Conservation (phyloP, 345 rosid species). For the Arabis alpina region DNA sequence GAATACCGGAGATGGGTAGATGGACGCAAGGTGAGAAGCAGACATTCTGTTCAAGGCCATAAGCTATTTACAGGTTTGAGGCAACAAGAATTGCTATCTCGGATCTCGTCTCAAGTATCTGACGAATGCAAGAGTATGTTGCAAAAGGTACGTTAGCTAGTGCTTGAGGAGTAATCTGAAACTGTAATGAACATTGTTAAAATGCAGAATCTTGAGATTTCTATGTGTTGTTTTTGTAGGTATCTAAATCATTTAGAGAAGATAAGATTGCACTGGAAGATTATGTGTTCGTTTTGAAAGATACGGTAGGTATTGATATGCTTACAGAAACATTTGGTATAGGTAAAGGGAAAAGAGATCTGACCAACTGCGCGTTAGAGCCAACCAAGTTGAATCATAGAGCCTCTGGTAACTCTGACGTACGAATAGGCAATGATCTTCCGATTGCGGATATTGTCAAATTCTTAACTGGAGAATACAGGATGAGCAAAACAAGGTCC, state of each 20-base stretch:
- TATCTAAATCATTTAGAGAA: constrained; percentile 58
- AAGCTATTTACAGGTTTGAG: constrained; percentile 73
- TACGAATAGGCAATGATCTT: constrained; percentile 73
- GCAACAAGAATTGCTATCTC: constrained; percentile 67
- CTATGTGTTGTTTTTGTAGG: constrained; percentile 43
- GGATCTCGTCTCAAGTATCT: constrained; percentile 52
- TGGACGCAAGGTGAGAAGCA: constrained; percentile 58
- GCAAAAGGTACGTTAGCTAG: constrained; percentile 54
- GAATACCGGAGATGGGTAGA: constrained; percentile 67
- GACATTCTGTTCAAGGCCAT: constrained; percentile 55
- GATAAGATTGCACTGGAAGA: constrained; percentile 66
- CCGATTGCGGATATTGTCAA: constrained; percentile 60
- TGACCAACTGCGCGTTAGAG: constrained; percentile 54
- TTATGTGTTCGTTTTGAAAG: constrained; percentile 67
- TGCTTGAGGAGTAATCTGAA: background rate
- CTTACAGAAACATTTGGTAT: constrained; percentile 43
- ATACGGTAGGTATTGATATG: constrained; percentile 36
- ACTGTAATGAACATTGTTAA: constrained; percentile 4
- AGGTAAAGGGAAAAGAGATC: constrained; percentile 46
- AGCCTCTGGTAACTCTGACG: constrained; percentile 49
- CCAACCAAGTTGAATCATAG: constrained; percentile 55
- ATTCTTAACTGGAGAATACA: constrained; percentile 65
- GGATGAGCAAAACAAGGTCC: constrained; percentile 81
- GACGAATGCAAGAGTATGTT: constrained; percentile 52
- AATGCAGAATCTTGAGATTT: constrained; percentile 22